These are phyloP conservation scores for Ceratocystis lukuohia DNA, from an alignment of 2,329 filamentous ascomycete genomes.

Conservation along the genomic window DNA sequence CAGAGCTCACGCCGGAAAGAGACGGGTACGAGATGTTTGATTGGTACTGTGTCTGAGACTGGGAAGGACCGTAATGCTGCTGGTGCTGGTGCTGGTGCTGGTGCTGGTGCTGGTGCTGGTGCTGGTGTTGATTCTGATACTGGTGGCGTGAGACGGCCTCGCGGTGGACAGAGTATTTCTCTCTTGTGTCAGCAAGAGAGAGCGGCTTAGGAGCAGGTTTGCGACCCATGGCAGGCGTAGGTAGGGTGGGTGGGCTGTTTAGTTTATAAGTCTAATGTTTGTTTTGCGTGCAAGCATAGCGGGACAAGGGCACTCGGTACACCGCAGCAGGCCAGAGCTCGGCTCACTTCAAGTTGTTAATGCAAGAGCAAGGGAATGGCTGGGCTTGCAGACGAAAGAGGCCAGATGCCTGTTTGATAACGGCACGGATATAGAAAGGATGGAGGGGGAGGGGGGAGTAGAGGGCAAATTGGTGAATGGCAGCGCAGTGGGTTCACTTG, in stretches of 20 bases:
- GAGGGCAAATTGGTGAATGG: neutral
- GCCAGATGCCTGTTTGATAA: neutral
- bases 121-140: neutral
- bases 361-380: neutral
- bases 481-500: too few species aligned
- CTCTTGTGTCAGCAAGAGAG: conserved; percentile 33
- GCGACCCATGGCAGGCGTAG: conserved; percentile 37
- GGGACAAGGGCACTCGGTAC: neutral
- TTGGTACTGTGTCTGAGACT: neutral
- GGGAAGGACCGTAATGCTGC: neutral
- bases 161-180: conserved; percentile 7
- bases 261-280: neutral
- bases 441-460: neutral
- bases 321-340: neutral
- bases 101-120: neutral
- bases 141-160: conserved; percentile 6
- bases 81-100: neutral
- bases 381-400: neutral
- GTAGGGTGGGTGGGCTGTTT: neutral
- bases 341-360: neutral
- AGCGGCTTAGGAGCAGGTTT: conserved; percentile 47
- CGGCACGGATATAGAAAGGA: neutral
- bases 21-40: neutral
- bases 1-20: conserved; percentile 15
- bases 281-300: neutral